Evolutionary conservation across 352 stramenopile species (phyloP).

Genomic region (Pythium aristosporum): DNA sequence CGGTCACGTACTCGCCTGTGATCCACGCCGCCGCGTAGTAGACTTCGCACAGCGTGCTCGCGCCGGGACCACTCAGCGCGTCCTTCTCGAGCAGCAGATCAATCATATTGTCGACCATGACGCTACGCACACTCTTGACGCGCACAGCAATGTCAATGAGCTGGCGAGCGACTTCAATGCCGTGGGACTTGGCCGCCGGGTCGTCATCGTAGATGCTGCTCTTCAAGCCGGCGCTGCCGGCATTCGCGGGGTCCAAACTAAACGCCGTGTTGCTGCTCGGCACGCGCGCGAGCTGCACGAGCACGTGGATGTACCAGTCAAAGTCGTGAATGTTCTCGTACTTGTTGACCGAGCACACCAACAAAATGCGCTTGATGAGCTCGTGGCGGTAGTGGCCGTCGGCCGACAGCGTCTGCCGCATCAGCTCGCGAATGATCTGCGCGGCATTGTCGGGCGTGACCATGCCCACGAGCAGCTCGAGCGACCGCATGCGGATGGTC

Average conservation of each 20-base stretch:
- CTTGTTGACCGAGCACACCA: conserved; percentile 97
- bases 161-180: conserved; percentile 91
- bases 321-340: conserved; percentile 98
- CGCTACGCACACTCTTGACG: conserved; percentile 94
- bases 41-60: conserved; percentile 91
- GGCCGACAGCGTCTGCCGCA: conserved; percentile 93
- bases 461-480: conserved; percentile 96
- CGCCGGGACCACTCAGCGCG: conserved; percentile 62
- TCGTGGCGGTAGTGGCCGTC: conserved; percentile 95
- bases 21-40: conserved; percentile 97
- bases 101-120: conserved; percentile 95
- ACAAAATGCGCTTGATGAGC: conserved; percentile 95
- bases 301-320: conserved; percentile 97
- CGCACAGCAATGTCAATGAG: conserved; percentile 96
- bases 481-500: conserved; percentile 96
- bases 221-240: conserved; percentile 19
- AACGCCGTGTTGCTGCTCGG: conserved; percentile 74
- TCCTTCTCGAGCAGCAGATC: conserved; percentile 91
- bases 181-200: conserved; percentile 41
- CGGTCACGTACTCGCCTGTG: conserved; percentile 95
- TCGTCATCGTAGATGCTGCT: conserved; percentile 43
- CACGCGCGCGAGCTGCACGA: conserved; percentile 94
- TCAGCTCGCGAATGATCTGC: conserved; percentile 95
- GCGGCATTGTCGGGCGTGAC: conserved; percentile 95
- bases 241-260: conserved; percentile 31